Base-by-base conservation (phyloP, 208 protist genomes). In the Leishmania martiniquensis region DNA sequence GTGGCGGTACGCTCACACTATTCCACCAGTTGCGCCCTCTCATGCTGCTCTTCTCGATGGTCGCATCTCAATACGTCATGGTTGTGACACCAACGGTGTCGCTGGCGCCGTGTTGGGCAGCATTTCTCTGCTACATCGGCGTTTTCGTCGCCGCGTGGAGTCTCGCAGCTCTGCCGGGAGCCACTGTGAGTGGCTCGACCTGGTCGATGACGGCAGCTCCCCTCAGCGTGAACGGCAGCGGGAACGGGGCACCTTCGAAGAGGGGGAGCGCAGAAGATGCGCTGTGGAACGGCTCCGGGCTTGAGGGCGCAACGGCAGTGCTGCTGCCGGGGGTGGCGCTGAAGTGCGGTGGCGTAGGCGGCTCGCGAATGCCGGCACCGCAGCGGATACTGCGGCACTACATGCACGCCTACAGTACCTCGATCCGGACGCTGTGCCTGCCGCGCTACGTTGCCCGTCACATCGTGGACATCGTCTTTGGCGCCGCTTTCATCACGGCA, bases 401-500 rank as follows among this genome's bases (percentile, higher is more conserved):
- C n/a, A 15, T 22, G 45, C 29, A 37, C 32, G 29, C 62, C 32
- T 81, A 81, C 62, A 32, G 17, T n/a, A 34, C 66, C 13, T 71
- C 77, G 3, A 10, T 73, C 9, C 22, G 52, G 25, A 67, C 68
- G 15, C 66, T 76, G 22, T 45, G 89, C 4, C 22, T 20, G 12
- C 44, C 42, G 25, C 76, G 86, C 39, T 13, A 32, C 2, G 45
- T 84, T 37, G 80, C 98, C 7, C 39, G 80, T 17, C 91, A 91
- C 47, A 13, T 88, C 1, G 78, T 90, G 17, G 93, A 98, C 73
- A 82, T 88, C 20, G 72, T 97, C 20, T 98, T 98, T 75, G 96
- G 98, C 73, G 88, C 82, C 15, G 89, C 90, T 37, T 97, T 98
- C 95, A 93, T 96, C 49, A 80, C 80, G 9, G 94, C 98, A 81